Percentiles rank a stretch among this genome's conserved stretches.
These are phyloP conservation scores for Withania somnifera DNA, from an alignment of 305 asterid genomes.

Conservation along the genomic window DNA sequence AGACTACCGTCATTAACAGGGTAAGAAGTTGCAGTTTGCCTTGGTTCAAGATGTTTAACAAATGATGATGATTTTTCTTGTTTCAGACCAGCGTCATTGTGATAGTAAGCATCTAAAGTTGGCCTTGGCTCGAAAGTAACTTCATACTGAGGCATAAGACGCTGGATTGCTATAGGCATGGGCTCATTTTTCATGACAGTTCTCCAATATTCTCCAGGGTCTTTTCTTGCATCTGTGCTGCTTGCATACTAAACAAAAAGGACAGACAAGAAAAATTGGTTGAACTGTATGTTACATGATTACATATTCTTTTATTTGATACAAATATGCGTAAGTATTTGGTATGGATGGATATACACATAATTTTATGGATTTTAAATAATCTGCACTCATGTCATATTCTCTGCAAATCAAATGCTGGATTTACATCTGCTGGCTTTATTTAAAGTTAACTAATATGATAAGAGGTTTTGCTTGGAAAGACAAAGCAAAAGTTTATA, in stretches of 20 bases:
- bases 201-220: conserved; percentile 18
- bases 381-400: neutral
- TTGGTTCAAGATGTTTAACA: neutral
- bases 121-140: neutral
- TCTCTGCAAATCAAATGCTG: neutral
- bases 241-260: conserved; percentile 6
- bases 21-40: neutral
- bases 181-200: conserved; percentile 7
- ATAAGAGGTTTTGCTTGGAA: neutral
- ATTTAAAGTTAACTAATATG: neutral
- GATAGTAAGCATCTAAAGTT: neutral
- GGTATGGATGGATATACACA: neutral
- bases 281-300: neutral
- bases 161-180: conserved; percentile 8
- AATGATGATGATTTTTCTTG: too few relatives aligned
- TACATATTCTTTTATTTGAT: neutral
- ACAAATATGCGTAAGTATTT: neutral
- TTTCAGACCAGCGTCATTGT: neutral
- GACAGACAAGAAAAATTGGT: neutral
- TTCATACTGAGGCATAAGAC: neutral
- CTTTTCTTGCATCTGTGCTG: conserved; percentile 14
- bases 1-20: neutral
- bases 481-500: neutral
- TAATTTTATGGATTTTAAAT: neutral
- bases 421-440: neutral